Evolutionary conservation across 495 filamentous ascomycete species (phyloP).

Genomic region (Xylaria sp.): DNA sequence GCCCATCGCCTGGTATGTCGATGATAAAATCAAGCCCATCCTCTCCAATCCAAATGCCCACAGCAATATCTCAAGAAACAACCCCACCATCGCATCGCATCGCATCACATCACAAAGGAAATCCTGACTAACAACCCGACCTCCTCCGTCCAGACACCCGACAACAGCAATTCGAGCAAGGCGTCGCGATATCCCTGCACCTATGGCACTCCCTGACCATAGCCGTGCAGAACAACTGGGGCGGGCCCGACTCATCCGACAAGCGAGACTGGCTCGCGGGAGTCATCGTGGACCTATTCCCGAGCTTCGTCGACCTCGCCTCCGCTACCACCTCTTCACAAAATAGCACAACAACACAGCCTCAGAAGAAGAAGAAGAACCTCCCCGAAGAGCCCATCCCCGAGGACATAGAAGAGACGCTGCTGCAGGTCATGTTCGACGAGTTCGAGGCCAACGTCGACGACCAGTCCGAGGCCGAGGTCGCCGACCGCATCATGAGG

Average conservation of each 20-base stretch:
- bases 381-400: conserved; percentile 69
- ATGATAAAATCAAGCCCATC: background rate
- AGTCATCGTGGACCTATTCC: conserved; percentile 82
- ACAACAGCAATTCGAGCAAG: conserved; percentile 76
- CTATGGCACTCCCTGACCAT: conserved; percentile 86
- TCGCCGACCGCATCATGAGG: conserved; percentile 75
- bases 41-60: background rate
- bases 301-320: conserved; percentile 57
- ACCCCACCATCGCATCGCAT: conserved; percentile 22
- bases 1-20: conserved; percentile 36
- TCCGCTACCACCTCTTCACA: conserved; percentile 14
- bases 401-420: conserved; percentile 81
- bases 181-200: conserved; percentile 78
- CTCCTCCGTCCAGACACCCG: conserved; percentile 71
- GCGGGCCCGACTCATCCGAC: conserved; percentile 80
- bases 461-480: conserved; percentile 79
- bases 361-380: conserved; percentile 32
- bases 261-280: conserved; percentile 98
- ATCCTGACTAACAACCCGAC: conserved; percentile 31
- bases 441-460: conserved; percentile 93
- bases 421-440: conserved; percentile 90
- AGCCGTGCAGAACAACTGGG: conserved; percentile 87
- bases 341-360: conserved; percentile 19
- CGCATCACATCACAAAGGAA: background rate
- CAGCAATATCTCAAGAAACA: background rate